Base-by-base conservation (phyloP, 2,329 filamentous ascomycete genomes). In the Dothistroma septosporum region DNA sequence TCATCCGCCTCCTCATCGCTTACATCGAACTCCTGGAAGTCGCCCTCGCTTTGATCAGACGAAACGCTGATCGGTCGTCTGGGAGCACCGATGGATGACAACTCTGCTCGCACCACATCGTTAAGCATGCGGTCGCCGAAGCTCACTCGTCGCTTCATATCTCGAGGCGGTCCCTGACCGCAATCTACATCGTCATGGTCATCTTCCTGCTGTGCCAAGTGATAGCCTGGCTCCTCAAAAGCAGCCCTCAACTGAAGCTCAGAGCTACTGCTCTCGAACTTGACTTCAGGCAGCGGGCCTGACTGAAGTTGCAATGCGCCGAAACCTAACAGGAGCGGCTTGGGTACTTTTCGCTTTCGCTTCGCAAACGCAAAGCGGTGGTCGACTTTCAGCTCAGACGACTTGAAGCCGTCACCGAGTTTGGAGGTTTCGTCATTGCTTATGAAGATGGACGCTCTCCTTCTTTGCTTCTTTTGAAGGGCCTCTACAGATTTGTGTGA, bases 261-360 rank as follows among this genome's bases (percentile, higher is more conserved):
- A 28, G 56, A 46, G 19, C 61, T 58, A 31, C 59, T 56, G n/a
- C 50, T 33, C 31, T 61, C 33, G 49, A 71, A 70, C 1, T 61
- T 41, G 2, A 71, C 68, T 3, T 67, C 66, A n/a, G 69, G 70
- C 22, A 72, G 53, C 12, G 68, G 70, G 0, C 70, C 71, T 48
- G 49, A 46, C 46, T 37, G 48, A 14, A 71, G 37, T 14, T 66
- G 48, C 44, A 71, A 47, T 3, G 67, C 41, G 33, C 31, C n/a
- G 47, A 70, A 62, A 11, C 58, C 57, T 14, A 55, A 50, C 31
- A 56, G n/a, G 7, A 64, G 50, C 31, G 54, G 22, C 49, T 35
- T 64, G 5, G 32, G 28, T 10, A 31, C 21, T 28, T 56, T 62
- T 19, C 55, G 55, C 19, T 35, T 22, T 35, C 24, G 54, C n/a